phyloP scores from a whole-genome alignment of 257 asterid species.

The Rubia yunnanensis region DNA sequence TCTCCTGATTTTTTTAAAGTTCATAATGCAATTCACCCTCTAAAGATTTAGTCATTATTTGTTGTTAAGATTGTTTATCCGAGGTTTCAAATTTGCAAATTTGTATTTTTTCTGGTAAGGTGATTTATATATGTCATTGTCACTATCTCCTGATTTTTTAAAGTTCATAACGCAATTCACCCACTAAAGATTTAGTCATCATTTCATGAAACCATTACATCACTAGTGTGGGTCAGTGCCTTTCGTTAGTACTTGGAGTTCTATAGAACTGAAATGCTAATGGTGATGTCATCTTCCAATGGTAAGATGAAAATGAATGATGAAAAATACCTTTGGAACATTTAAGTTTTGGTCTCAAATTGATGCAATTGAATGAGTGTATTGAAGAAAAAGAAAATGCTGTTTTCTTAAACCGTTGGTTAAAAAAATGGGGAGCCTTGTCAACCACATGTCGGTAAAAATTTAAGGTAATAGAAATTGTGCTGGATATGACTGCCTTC shows the following conservation, averaged over 20 bases:
- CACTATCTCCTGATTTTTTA: not conserved
- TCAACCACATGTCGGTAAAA: not conserved
- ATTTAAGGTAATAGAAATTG: not conserved
- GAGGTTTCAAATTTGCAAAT: too few species aligned
- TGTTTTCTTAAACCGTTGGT: not conserved
- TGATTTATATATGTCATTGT: not conserved
- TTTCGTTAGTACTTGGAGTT: not conserved
- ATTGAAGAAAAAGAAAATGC: not conserved
- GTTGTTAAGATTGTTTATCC: not conserved
- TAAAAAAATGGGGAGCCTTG: not conserved
- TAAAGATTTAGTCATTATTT: too few species aligned
- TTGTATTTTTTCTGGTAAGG: not conserved
- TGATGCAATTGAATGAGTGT: too few species aligned
- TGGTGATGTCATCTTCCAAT: not conserved
- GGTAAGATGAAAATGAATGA: not conserved
- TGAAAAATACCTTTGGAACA: not conserved
- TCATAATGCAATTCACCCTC: too few species aligned
- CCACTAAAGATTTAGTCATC: not conserved
- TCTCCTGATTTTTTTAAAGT: not conserved
- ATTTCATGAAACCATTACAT: too few species aligned
- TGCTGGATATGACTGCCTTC: not conserved
- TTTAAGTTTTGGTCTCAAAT: not conserved
- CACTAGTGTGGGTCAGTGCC: not conserved
- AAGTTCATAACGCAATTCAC: not conserved
- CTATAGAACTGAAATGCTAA: not conserved